phyloP scores from a whole-genome alignment of 768 basidiomycete genomes.

The Russula dissimulans region DNA sequence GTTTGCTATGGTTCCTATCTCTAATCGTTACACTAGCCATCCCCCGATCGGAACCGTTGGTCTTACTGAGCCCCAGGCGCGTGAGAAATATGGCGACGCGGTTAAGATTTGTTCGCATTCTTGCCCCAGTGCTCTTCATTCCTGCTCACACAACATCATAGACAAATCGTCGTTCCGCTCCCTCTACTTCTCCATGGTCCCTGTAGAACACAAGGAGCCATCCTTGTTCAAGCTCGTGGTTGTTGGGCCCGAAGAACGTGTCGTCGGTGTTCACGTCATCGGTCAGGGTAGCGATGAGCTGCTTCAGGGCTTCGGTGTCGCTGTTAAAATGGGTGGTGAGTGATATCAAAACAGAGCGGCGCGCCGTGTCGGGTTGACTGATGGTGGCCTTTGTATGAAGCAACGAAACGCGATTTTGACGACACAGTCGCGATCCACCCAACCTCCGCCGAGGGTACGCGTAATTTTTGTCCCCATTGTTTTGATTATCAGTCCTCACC shows the following conservation, averaged over 20 bases:
- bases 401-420: slow-evolving; percentile 74
- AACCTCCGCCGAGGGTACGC: slow-evolving; percentile 70
- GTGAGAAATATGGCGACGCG: slow-evolving; percentile 76
- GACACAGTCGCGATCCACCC: slow-evolving; percentile 91
- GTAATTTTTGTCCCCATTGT: slow-evolving; percentile 2
- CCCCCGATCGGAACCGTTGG: slow-evolving; percentile 95
- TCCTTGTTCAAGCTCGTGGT: slow-evolving; percentile 88
- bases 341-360: not conserved
- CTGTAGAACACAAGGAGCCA: slow-evolving; percentile 88
- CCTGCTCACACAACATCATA: slow-evolving; percentile 25
- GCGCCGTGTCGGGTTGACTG: not conserved
- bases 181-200: slow-evolving; percentile 88
- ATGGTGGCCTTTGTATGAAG: slow-evolving; percentile 26
- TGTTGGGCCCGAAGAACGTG: slow-evolving; percentile 81
- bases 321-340: slow-evolving; percentile 87
- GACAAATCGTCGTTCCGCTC: slow-evolving; percentile 76
- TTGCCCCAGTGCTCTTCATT: not conserved
- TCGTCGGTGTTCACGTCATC: slow-evolving; percentile 93
- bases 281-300: slow-evolving; percentile 90
- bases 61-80: slow-evolving; percentile 85
- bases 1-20: not conserved
- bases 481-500: not conserved
- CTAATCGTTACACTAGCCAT: slow-evolving; percentile 44
- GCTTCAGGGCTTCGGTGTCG: slow-evolving; percentile 94
- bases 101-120: slow-evolving; percentile 79